These are phyloP conservation scores for Ustilago cynodontis DNA, from an alignment of 1,284 basidiomycete species.

Conservation along the genomic window DNA sequence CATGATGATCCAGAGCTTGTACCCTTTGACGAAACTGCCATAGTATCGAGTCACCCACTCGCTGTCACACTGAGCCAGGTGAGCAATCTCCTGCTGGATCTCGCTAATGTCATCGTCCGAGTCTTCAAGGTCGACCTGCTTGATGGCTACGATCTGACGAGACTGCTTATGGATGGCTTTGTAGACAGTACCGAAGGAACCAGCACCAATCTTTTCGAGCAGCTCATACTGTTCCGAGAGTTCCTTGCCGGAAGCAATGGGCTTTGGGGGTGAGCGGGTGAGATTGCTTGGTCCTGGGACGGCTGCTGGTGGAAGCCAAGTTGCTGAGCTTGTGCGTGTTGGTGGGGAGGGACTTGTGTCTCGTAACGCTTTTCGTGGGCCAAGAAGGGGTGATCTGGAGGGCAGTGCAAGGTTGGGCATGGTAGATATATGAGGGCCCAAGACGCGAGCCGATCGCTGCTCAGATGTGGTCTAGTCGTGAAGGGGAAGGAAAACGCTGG, in stretches of 20 bases:
- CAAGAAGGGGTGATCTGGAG: conserved; percentile 58
- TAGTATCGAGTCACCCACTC: conserved; percentile 96
- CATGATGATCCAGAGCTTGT: conserved; percentile 99
- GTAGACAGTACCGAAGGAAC: conserved; percentile 95
- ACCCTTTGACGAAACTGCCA: conserved; percentile 94
- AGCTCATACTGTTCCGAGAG: conserved; percentile 80
- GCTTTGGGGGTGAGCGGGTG: conserved; percentile 32
- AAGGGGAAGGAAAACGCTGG: not conserved
- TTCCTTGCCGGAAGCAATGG: conserved; percentile 53
- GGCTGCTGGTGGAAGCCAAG: conserved; percentile 29
- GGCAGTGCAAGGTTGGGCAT: conserved; percentile 58
- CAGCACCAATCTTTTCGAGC: conserved; percentile 95
- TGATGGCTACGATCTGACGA: conserved; percentile 94
- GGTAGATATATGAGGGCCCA: not conserved
- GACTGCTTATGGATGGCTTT: conserved; percentile 91
- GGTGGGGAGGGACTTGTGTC: conserved; percentile 42
- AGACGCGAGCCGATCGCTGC: not conserved
- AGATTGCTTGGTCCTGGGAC: conserved; percentile 44
- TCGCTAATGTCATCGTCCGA: conserved; percentile 67
- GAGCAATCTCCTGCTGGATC: conserved; percentile 97
- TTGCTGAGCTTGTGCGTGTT: conserved; percentile 43
- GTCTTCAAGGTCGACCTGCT: conserved; percentile 82
- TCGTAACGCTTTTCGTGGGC: conserved; percentile 38
- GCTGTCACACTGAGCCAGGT: conserved; percentile 93
- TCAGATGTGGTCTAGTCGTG: not conserved